Evolutionary conservation across 1,139 yeast genomes (phyloP).

Genomic region (Blastobotrys serpentis): DNA sequence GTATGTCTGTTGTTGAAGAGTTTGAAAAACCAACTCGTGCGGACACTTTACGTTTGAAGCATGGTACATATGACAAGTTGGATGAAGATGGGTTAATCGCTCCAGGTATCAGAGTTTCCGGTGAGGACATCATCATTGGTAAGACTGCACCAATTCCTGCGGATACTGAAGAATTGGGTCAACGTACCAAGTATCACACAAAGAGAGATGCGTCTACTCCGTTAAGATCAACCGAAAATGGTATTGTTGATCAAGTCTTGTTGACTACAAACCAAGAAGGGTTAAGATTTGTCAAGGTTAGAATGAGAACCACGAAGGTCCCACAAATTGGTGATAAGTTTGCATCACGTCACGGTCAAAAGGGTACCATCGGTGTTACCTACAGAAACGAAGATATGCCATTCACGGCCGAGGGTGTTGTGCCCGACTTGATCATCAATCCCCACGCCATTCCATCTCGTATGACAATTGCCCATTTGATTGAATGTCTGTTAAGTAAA

Average conservation of each 20-base stretch:
- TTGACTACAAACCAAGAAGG: constrained; percentile 98
- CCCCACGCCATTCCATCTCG: constrained; percentile 99
- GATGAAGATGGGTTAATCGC: constrained; percentile 98
- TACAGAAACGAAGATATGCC: constrained; percentile 99
- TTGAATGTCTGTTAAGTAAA: constrained; percentile 93
- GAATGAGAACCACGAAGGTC: constrained; percentile 97
- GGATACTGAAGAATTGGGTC: constrained; percentile 96
- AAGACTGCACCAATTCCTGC: constrained; percentile 98
- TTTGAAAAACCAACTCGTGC: constrained; percentile 95
- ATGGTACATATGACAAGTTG: constrained; percentile 95
- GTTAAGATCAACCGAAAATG: constrained; percentile 92
- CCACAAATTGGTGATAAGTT: constrained; percentile 99
- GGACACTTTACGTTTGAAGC: constrained; percentile 90
- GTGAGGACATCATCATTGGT: constrained; percentile 98
- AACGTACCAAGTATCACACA: constrained; percentile 95
- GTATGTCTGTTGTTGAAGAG: constrained; percentile 96
- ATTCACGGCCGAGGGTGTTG: constrained; percentile 92
- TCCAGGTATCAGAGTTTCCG: constrained; percentile 98
- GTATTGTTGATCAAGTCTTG: constrained; percentile 96
- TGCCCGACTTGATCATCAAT: constrained; percentile 94
- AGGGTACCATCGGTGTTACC: constrained; percentile 99
- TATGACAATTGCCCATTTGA: constrained; percentile 99
- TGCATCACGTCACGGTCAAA: constrained; percentile 99
- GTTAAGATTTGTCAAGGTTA: constrained; percentile 91
- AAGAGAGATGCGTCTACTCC: constrained; percentile 99